Evolutionary conservation across 768 basidiomycete genomes (phyloP).

Genomic region (Collybiopsis luxurians): DNA sequence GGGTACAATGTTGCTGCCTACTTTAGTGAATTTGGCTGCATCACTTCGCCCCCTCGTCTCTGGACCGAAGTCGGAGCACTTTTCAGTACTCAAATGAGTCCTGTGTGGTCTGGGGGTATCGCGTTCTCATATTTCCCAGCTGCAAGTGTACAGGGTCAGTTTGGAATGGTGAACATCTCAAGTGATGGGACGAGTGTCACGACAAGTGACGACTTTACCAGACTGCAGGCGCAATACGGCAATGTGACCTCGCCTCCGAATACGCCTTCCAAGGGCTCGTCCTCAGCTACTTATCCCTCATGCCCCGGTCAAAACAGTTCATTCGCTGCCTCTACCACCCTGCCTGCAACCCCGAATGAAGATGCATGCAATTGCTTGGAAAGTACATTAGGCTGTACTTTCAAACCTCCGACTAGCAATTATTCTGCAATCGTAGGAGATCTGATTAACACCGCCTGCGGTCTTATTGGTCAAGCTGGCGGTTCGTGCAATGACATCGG

Average conservation of each 20-base stretch:
- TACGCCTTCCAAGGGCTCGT: constrained; percentile 45
- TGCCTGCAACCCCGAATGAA: constrained; percentile 85
- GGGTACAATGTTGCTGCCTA: constrained; percentile 79
- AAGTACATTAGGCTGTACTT: constrained; percentile 66
- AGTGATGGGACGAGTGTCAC: constrained; percentile 58
- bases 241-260: constrained; percentile 50
- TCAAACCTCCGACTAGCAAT: constrained; percentile 62
- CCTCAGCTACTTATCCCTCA: constrained; percentile 47
- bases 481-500: constrained; percentile 68
- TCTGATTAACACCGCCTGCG: constrained; percentile 70
- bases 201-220: constrained; percentile 63
- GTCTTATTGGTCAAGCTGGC: constrained; percentile 61
- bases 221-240: constrained; percentile 60
- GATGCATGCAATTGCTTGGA: constrained; percentile 77
- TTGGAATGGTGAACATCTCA: constrained; percentile 81
- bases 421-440: constrained; percentile 57
- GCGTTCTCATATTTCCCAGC: constrained; percentile 93
- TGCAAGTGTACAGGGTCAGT: constrained; percentile 64
- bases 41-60: constrained; percentile 54
- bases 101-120: constrained; percentile 85
- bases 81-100: constrained; percentile 68
- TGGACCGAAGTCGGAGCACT: constrained; percentile 82
- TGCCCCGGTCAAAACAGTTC: constrained; percentile 65
- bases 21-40: constrained; percentile 88
- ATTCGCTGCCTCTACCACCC: constrained; percentile 60